Base-by-base conservation (phyloP, 129 eudicot species). In the Ambrosia trifida region DNA sequence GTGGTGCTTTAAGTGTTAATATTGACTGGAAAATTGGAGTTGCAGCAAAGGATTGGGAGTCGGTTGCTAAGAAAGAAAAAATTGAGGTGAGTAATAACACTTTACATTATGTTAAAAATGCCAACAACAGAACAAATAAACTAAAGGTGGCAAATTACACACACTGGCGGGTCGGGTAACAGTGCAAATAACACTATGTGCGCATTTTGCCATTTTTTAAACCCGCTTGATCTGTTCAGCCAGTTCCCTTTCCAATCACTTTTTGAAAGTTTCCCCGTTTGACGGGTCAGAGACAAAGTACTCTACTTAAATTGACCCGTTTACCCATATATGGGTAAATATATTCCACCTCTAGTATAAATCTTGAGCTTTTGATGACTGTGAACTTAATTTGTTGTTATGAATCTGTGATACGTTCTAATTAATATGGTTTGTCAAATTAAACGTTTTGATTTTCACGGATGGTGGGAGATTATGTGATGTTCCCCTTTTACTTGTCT, bases 11-110 rank as follows among this genome's bases (percentile, higher is more conserved):
- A 68, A 92, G 89, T 69, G 81, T 89, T 58, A 92, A 87, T 79
- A 78, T 92, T 19, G 98, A 92, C 83, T 92, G 98, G 98, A 92
- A 89, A 83, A 92, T 83, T 17, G 98, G 98, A 69, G 73, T 92
- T 76, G 98, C 96, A 52, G 96, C 98, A 45, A 91, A 86, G 80
- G 97, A 91, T 84, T 91, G 97, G 96, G 97, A 91, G 18, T 84
- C 96, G 0, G 88, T 89, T 78, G 96, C 98, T 7, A 86, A 86
- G 44, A 89, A 85, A 75, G 96, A 92, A 79, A 86, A 89, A 72
- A 86, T 92, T 72, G 98, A 92, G 95, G 98, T 92, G 60, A 31
- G 85, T 17, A 30, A 77, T 63, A 30, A 63, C 51, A 30, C 38
- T 8, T 28, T 1, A 30, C 72, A 74, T 53, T 64, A 47, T 31